Percentiles rank a stretch among this genome's conserved stretches.
These are phyloP conservation scores for Barnettozyma botsteinii DNA, from an alignment of 805 yeast genomes.

Conservation along the genomic window DNA sequence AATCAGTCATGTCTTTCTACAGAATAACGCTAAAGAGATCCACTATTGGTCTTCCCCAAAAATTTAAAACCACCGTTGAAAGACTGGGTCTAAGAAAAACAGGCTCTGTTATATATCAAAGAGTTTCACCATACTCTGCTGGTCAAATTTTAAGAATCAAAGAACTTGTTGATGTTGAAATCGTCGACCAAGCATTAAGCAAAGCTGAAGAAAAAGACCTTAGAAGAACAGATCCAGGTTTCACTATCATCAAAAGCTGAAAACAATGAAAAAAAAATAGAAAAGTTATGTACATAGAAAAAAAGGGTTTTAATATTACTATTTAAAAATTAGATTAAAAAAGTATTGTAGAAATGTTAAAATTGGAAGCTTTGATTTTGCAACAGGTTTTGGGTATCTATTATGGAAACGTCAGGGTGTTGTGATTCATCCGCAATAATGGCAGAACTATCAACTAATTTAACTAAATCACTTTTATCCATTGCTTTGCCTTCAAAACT, in stretches of 20 bases:
- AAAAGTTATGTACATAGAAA: neutral
- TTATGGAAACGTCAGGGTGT: neutral
- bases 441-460: constrained; percentile 29
- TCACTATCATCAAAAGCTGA: constrained; percentile 34
- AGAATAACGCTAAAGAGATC: constrained; percentile 77
- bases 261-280: neutral
- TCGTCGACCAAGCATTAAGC: constrained; percentile 50
- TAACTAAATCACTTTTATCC: constrained; percentile 36
- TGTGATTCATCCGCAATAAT: constrained; percentile 2
- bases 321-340: neutral
- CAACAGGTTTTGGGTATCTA: constrained; percentile 23
- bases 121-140: constrained; percentile 72
- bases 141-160: constrained; percentile 80
- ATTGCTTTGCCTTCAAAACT: constrained; percentile 43
- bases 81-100: constrained; percentile 72
- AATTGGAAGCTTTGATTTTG: constrained; percentile 20
- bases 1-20: constrained; percentile 36
- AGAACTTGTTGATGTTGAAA: constrained; percentile 78
- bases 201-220: constrained; percentile 45
- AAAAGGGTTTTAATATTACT: neutral
- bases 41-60: constrained; percentile 76
- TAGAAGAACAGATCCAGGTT: constrained; percentile 62
- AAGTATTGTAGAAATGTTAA: constrained; percentile 9
- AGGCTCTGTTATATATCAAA: constrained; percentile 67
- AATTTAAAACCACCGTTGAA: constrained; percentile 55